Percentiles rank a stretch among this genome's conserved stretches.
Conservation (phyloP, 306 rosid species). For the Vachellia pachyceras region DNA sequence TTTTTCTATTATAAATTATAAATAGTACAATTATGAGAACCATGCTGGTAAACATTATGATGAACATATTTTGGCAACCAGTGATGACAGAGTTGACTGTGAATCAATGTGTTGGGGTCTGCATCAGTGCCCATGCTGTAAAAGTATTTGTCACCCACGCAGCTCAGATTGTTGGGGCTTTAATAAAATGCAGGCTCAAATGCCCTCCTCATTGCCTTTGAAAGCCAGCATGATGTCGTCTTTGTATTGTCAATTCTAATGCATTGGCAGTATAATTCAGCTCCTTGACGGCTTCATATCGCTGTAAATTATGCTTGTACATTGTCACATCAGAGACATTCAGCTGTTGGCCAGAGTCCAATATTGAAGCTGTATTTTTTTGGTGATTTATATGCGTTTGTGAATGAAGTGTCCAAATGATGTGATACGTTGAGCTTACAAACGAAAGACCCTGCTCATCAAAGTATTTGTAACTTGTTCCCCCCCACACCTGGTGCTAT, state of each 20-base stretch:
- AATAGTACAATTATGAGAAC: background rate
- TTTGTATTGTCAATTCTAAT: slow-evolving; percentile 21
- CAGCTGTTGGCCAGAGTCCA: background rate
- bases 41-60: slow-evolving; percentile 12
- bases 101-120: slow-evolving; percentile 70
- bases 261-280: slow-evolving; percentile 5
- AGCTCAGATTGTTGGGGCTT: slow-evolving; percentile 48
- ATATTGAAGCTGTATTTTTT: background rate
- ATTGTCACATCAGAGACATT: background rate
- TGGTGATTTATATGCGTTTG: background rate
- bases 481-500: too few species aligned
- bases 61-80: slow-evolving; percentile 41
- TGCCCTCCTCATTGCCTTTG: slow-evolving; percentile 19
- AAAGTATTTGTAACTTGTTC: background rate
- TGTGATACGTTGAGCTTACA: background rate
- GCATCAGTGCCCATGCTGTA: slow-evolving; percentile 71
- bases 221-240: slow-evolving; percentile 33
- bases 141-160: slow-evolving; percentile 58
- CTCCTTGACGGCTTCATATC: background rate
- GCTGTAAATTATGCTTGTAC: background rate
- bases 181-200: slow-evolving; percentile 34
- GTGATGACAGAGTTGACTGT: slow-evolving; percentile 70
- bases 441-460: background rate
- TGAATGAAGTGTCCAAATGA: background rate
- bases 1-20: background rate